Evolutionary conservation across 257 asterid genomes (phyloP).

Genomic region (Jacaranda mimosifolia): DNA sequence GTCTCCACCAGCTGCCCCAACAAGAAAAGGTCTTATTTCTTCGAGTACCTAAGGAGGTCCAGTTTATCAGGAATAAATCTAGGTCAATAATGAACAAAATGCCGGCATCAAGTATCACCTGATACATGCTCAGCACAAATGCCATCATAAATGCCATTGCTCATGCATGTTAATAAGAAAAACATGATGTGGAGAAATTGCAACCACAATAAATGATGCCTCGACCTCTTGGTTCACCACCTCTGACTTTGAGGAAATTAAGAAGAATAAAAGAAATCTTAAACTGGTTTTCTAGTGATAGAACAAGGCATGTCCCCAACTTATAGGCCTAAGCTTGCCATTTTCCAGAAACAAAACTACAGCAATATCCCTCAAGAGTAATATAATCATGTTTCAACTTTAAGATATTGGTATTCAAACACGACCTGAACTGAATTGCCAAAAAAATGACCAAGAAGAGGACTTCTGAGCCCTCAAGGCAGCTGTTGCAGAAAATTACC

Average conservation of each 20-base stretch:
- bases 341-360: slow-evolving; percentile 20
- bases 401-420: background rate
- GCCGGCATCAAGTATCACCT: slow-evolving; percentile 12
- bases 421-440: background rate
- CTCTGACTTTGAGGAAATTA: no score
- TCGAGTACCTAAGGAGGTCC: slow-evolving; percentile 55
- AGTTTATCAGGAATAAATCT: background rate
- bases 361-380: background rate
- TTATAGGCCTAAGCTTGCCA: background rate
- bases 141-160: background rate
- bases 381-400: slow-evolving; percentile 10
- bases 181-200: background rate
- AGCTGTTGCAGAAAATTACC: no score
- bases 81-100: background rate
- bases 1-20: slow-evolving; percentile 74
- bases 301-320: background rate
- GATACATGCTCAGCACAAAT: background rate
- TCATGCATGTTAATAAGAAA: background rate
- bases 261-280: no score
- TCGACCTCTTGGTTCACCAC: background rate
- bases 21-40: slow-evolving; percentile 68
- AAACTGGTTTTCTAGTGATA: no score
- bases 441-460: no score
- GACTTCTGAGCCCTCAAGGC: no score
- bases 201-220: background rate